Base-by-base conservation (phyloP, 2,329 filamentous ascomycete species). In the Penicillium corylophilum region DNA sequence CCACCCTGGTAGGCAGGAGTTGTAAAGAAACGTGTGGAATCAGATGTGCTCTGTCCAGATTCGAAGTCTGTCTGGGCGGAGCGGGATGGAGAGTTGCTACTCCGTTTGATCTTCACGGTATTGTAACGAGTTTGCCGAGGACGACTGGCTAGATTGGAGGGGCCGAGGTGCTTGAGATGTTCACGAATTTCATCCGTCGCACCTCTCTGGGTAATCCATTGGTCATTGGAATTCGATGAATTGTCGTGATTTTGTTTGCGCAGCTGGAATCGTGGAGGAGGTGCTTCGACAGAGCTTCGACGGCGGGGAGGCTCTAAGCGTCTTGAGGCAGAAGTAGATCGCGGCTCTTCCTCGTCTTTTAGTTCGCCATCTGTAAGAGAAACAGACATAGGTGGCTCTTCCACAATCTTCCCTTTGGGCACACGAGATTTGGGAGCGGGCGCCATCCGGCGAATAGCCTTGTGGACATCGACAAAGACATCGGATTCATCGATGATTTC, bases 401-500 rank as follows among this genome's bases (percentile, higher is more conserved):
- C 74, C 16, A 84, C 68, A 35, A 84, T 74, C 47, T 77, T 77
- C 40, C 76, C 77, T 59, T 81, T 83, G 18, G 79, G 81, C n/a
- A 84, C 81, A 50, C 88, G 83, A 40, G 85, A 85, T 66, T 90
- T 88, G 1, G 93, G 93, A 1, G 92, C 91, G 1, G 91, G 91
- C 18, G 87, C 84, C 64, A 95, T 82, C 46, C 94, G 89, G 51
- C 94, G 85, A 61, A 99, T 96, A 20, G 94, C 94, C 76, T 97
- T 97, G 79, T 97, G 94, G 2, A 99, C 91, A 71, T 99, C 94
- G 58, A 99, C 87, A 66, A 95, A 99, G 10, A 99, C 94, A 72
- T 99, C 94, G 0, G 93, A 97, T 72, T 99, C 94, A 69, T 99
- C 94, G 56, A 99, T 95, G 59, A 97, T 99, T 80, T 99, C 94